Conservation (phyloP, 1,284 basidiomycete species). For the Clitocybe nebularis region DNA sequence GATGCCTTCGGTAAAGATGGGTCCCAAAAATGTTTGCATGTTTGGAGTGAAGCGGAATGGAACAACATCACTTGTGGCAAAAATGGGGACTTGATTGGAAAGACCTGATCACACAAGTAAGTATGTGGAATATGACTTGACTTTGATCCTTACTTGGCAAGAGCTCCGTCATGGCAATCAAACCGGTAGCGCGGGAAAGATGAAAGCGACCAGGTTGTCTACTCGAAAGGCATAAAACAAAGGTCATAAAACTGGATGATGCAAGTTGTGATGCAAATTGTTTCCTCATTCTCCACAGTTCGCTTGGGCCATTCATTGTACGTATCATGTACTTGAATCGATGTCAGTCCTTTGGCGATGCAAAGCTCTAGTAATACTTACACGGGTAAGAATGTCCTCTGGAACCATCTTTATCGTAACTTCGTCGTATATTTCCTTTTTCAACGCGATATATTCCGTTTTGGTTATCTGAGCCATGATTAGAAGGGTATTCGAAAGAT, state of each 20-base stretch:
- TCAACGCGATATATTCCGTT: constrained; percentile 69
- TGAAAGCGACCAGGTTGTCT: constrained; percentile 86
- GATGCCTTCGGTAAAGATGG: constrained; percentile 87
- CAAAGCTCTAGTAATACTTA: constrained; percentile 35
- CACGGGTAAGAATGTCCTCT: constrained; percentile 82
- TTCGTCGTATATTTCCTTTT: constrained; percentile 91
- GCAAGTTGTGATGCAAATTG: constrained; percentile 93
- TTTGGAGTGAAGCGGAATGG: constrained; percentile 98
- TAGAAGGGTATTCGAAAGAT: constrained; percentile 3
- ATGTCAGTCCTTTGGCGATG: background rate
- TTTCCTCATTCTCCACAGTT: constrained; percentile 97
- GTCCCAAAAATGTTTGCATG: constrained; percentile 91
- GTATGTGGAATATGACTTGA: no score
- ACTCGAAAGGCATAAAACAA: constrained; percentile 81
- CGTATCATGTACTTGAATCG: constrained; percentile 80
- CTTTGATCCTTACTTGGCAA: constrained; percentile 73
- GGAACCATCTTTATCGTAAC: constrained; percentile 88
- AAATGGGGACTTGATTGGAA: constrained; percentile 50
- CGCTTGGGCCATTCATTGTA: constrained; percentile 81
- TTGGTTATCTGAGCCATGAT: constrained; percentile 48
- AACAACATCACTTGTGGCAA: constrained; percentile 81
- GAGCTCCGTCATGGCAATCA: constrained; percentile 88
- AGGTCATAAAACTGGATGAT: constrained; percentile 90
- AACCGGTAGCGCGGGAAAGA: constrained; percentile 84
- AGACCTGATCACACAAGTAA: constrained; percentile 27